Evolutionary conservation across 371 early-diverging fungal genomes (phyloP).

Genomic region (Mortierella sp.): DNA sequence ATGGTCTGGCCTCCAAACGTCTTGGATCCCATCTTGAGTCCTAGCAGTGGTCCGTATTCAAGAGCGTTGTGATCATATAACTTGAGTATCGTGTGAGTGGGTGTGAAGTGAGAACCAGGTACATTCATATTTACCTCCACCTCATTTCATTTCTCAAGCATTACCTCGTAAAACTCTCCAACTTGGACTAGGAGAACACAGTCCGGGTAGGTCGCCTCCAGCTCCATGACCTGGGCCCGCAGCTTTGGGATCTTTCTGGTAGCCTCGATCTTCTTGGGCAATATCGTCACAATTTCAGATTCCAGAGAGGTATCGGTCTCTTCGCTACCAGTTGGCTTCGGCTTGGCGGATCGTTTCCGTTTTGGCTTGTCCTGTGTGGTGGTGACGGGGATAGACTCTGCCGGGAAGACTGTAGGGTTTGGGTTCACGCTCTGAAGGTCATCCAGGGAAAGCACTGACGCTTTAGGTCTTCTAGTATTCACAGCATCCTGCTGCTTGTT

Average conservation of each 20-base stretch:
- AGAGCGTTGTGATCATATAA: slow-evolving; percentile 86
- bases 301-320: background rate
- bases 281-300: background rate
- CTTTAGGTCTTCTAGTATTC: slow-evolving; percentile 13
- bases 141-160: background rate
- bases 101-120: no score
- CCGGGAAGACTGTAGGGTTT: slow-evolving; percentile 33
- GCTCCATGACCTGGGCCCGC: slow-evolving; percentile 63
- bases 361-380: background rate
- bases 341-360: slow-evolving; percentile 1
- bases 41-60: slow-evolving; percentile 74
- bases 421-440: slow-evolving; percentile 45
- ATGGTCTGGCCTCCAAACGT: slow-evolving; percentile 61
- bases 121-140: background rate
- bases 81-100: slow-evolving; percentile 34
- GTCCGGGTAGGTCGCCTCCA: slow-evolving; percentile 76
- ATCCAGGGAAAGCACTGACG: slow-evolving; percentile 24
- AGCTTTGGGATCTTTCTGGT: slow-evolving; percentile 27
- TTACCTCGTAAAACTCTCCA: slow-evolving; percentile 95
- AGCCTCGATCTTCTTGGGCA: slow-evolving; percentile 1
- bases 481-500: background rate
- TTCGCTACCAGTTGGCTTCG: background rate
- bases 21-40: slow-evolving; percentile 75
- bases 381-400: background rate
- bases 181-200: slow-evolving; percentile 91